Percentiles rank a stretch among this genome's conserved stretches.
These are phyloP conservation scores for Pyronema omphalodes DNA, from an alignment of 495 filamentous ascomycete species.

Conservation along the genomic window DNA sequence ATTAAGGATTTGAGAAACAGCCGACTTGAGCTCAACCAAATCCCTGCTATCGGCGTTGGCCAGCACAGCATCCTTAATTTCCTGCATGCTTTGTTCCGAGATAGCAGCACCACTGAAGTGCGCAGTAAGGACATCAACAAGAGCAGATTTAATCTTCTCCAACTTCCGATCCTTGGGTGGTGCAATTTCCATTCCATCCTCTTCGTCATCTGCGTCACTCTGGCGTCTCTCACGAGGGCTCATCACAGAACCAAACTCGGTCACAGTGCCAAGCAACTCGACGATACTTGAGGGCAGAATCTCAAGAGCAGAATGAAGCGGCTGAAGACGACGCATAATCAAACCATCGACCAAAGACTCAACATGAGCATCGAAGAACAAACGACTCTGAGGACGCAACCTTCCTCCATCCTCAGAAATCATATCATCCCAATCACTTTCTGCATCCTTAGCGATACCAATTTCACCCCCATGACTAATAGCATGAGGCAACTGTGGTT, in stretches of 20 bases:
- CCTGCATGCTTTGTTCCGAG: slow-evolving; percentile 27
- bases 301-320: slow-evolving; percentile 58
- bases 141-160: slow-evolving; percentile 61
- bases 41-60: not conserved
- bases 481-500: slow-evolving; percentile 9
- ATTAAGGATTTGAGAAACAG: slow-evolving; percentile 15
- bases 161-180: slow-evolving; percentile 50
- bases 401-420: slow-evolving; percentile 65
- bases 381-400: slow-evolving; percentile 42
- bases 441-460: slow-evolving; percentile 8
- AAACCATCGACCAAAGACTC: slow-evolving; percentile 64
- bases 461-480: slow-evolving; percentile 12
- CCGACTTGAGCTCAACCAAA: not conserved
- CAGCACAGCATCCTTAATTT: not conserved
- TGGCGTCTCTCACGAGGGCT: slow-evolving; percentile 45
- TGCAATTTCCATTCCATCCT: slow-evolving; percentile 29
- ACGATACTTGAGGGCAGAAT: slow-evolving; percentile 36
- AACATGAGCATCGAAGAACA: slow-evolving; percentile 75
- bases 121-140: slow-evolving; percentile 55
- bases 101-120: slow-evolving; percentile 17
- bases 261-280: slow-evolving; percentile 38
- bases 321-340: slow-evolving; percentile 55
- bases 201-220: slow-evolving; percentile 91
- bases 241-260: slow-evolving; percentile 28
- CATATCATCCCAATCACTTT: slow-evolving; percentile 79